phyloP scores from a whole-genome alignment of 1,139 yeast species.

The Pneumocystis murina region DNA sequence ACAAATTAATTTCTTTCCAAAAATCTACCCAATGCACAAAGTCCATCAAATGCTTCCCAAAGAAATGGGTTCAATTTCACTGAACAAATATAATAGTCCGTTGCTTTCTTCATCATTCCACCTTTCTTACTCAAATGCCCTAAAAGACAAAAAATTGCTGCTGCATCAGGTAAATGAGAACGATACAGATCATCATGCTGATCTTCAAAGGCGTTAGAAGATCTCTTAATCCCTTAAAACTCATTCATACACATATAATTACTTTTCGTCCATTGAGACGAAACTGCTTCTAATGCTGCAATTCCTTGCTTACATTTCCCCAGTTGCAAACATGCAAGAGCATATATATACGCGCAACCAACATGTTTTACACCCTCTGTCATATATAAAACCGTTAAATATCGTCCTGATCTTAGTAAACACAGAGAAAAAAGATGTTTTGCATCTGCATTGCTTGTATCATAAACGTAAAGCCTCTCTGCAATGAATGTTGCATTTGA shows the following conservation, averaged over 20 bases:
- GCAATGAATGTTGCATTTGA: slow-evolving; percentile 68
- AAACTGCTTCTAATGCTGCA: slow-evolving; percentile 31
- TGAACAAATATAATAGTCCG: slow-evolving; percentile 52
- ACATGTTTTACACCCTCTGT: slow-evolving; percentile 37
- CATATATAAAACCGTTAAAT: slow-evolving; percentile 44
- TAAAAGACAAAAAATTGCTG: slow-evolving; percentile 48
- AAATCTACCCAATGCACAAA: slow-evolving; percentile 49
- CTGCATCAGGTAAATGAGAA: slow-evolving; percentile 42
- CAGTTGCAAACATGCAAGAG: slow-evolving; percentile 45
- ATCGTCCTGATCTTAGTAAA: slow-evolving; percentile 39
- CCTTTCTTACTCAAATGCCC: slow-evolving; percentile 48
- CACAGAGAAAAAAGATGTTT: slow-evolving; percentile 51
- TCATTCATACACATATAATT: slow-evolving; percentile 8
- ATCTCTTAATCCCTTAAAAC: background rate
- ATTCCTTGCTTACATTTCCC: slow-evolving; percentile 51
- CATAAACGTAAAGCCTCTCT: slow-evolving; percentile 53
- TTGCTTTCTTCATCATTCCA: slow-evolving; percentile 51
- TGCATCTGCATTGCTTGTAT: slow-evolving; percentile 37
- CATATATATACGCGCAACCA: slow-evolving; percentile 62
- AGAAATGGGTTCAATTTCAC: slow-evolving; percentile 60
- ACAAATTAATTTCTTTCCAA: no score
- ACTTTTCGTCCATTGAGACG: slow-evolving; percentile 18
- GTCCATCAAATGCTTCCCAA: slow-evolving; percentile 73
- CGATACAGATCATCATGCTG: slow-evolving; percentile 16
- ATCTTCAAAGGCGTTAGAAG: background rate